A percentile compares a stretch with the other conserved stretches of the same genome.
Evolutionary conservation across 208 protist genomes (phyloP).

Genomic region (Leishmania amazonensis): DNA sequence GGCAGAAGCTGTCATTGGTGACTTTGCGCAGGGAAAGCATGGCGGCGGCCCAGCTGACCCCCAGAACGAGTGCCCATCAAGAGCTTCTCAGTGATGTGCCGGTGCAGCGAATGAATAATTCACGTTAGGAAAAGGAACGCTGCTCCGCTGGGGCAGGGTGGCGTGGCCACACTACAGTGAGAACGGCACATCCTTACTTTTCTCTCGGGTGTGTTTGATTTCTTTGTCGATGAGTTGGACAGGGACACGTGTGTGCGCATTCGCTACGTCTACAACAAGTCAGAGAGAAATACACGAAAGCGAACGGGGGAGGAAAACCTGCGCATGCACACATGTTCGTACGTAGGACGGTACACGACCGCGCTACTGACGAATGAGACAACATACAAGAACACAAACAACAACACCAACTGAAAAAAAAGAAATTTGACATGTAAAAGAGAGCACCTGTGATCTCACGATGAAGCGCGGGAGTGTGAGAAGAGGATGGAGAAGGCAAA

Average conservation of each 20-base stretch:
- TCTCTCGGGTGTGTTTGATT: background rate
- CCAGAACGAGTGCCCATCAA: background rate
- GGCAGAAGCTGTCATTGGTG: background rate
- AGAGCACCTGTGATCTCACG: constrained; percentile 2
- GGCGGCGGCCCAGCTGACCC: background rate
- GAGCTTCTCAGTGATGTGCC: background rate
- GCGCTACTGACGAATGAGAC: background rate
- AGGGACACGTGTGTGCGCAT: background rate
- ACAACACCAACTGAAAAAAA: background rate
- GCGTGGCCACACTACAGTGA: background rate
- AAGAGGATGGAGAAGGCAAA: background rate
- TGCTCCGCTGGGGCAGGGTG: background rate
- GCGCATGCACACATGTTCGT: background rate
- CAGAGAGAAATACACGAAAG: constrained; percentile 1
- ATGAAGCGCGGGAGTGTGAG: background rate
- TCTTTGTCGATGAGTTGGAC: background rate
- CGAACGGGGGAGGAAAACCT: background rate
- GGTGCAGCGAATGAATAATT: background rate
- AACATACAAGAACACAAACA: background rate
- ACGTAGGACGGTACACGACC: background rate
- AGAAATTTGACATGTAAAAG: background rate
- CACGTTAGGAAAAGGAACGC: background rate
- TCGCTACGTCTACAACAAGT: background rate
- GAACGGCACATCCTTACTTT: background rate
- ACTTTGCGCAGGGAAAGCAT: background rate